These are phyloP conservation scores for Chimonanthus praecox DNA, from an alignment of 164 flowering plant species.

Conservation along the genomic window DNA sequence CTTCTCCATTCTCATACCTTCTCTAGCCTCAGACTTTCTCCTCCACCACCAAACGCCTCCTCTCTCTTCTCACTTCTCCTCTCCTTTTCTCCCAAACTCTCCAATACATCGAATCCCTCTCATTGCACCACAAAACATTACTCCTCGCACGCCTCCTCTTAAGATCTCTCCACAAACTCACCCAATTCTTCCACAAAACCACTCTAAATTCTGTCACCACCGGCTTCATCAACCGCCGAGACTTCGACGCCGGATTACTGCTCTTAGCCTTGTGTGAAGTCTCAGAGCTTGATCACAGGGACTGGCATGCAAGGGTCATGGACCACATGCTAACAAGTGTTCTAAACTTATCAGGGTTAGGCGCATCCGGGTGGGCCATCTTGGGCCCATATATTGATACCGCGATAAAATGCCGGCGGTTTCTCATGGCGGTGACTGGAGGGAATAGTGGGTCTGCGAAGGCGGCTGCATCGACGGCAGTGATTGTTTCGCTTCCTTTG, in stretches of 20 bases:
- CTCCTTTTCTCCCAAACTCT: conserved; percentile 54
- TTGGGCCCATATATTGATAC: conserved; percentile 40
- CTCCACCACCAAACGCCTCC: conserved; percentile 55
- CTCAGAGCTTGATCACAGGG: conserved; percentile 12
- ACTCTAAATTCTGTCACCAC: conserved; percentile 9
- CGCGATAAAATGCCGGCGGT: conserved; percentile 43
- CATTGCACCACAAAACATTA: conserved; percentile 55
- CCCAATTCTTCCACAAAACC: conserved; percentile 19
- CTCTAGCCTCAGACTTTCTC: conserved; percentile 38
- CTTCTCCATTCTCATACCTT: conserved; percentile 37
- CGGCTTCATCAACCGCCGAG: conserved; percentile 31
- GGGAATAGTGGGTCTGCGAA: conserved; percentile 19
- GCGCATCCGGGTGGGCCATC: conserved; percentile 19
- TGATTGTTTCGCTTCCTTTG: conserved; percentile 64
- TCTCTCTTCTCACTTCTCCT: conserved; percentile 55
- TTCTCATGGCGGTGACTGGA: conserved; percentile 22
- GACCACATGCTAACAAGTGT: conserved; percentile 19
- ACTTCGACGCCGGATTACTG: conserved; percentile 58
- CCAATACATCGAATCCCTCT: conserved; percentile 64
- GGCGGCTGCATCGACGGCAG: conserved; percentile 50
- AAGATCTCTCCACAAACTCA: conserved; percentile 44
- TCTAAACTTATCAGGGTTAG: conserved; percentile 34
- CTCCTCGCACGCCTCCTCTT: conserved; percentile 68
- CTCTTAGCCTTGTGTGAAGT: conserved; percentile 70
- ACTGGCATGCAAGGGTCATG: conserved; percentile 39